These are phyloP conservation scores for Microbotryomycetes sp. DNA, from an alignment of 1,284 basidiomycete species.

Conservation along the genomic window DNA sequence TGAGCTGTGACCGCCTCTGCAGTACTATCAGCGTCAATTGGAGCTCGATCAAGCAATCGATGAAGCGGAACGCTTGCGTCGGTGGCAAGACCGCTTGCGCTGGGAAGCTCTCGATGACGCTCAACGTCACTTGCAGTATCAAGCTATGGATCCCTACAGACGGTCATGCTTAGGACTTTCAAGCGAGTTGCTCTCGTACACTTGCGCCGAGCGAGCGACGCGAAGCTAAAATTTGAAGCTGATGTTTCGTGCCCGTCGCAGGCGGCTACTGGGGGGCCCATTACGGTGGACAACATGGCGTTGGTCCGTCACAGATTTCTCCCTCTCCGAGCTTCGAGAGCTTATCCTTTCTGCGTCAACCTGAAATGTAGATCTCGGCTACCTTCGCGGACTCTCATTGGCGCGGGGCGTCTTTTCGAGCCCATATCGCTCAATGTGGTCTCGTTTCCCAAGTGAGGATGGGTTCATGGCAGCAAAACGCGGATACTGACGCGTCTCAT, in stretches of 20 bases:
- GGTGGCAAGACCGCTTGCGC: constrained; percentile 19
- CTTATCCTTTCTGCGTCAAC: too few species aligned
- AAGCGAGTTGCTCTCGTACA: background rate
- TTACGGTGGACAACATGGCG: background rate
- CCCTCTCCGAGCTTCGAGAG: too few species aligned
- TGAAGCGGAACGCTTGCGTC: constrained; percentile 10
- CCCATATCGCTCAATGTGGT: constrained; percentile 9
- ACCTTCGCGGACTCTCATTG: constrained; percentile 16
- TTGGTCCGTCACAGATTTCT: too few species aligned
- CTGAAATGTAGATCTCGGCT: constrained; percentile 13
- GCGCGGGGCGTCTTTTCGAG: constrained; percentile 14
- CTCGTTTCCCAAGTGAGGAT: background rate
- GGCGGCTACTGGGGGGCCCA: background rate
- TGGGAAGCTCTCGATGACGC: constrained; percentile 22
- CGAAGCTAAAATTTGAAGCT: background rate
- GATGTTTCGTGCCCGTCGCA: background rate
- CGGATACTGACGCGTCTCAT: background rate
- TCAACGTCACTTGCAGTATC: constrained; percentile 4
- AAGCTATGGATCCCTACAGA: background rate
- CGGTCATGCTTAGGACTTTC: constrained; percentile 11
- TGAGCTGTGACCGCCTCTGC: too few species aligned
- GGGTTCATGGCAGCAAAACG: too few species aligned
- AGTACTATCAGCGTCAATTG: constrained; percentile 24
- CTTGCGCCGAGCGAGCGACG: background rate
- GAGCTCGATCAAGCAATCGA: constrained; percentile 13